These are phyloP conservation scores for Xylaria flabelliformis DNA, from an alignment of 495 filamentous ascomycete genomes.

Conservation along the genomic window DNA sequence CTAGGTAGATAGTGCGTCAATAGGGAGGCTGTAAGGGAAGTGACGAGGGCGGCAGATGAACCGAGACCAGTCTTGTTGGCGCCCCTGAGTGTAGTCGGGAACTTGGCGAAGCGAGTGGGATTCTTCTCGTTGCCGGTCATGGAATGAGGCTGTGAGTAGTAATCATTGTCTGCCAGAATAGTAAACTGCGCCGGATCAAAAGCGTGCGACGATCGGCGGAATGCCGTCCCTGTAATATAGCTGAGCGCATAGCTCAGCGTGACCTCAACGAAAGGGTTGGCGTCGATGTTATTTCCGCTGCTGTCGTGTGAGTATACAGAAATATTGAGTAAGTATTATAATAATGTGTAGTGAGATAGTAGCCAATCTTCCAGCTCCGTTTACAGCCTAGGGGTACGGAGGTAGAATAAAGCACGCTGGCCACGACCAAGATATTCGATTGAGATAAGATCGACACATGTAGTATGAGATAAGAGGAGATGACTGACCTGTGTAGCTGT, in stretches of 20 bases:
- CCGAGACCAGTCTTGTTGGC: constrained; percentile 97
- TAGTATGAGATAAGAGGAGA: constrained; percentile 12
- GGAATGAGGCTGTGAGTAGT: constrained; percentile 79
- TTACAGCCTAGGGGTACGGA: not conserved
- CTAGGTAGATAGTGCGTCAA: constrained; percentile 79
- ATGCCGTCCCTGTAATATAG: constrained; percentile 69
- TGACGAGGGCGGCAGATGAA: constrained; percentile 93
- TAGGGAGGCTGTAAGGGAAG: constrained; percentile 82
- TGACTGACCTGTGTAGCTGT: constrained; percentile 74
- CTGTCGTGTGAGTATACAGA: constrained; percentile 20
- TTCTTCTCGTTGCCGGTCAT: constrained; percentile 26
- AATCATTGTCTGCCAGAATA: constrained; percentile 93
- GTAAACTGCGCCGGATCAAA: constrained; percentile 76
- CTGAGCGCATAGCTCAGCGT: constrained; percentile 86
- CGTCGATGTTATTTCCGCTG: constrained; percentile 44
- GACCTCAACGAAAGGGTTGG: constrained; percentile 89
- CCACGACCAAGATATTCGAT: not conserved
- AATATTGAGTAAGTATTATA: not conserved
- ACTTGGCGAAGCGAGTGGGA: constrained; percentile 70
- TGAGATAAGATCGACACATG: not conserved
- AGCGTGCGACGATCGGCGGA: constrained; percentile 56
- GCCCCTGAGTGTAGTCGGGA: constrained; percentile 72
- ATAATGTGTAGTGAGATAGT: not conserved
- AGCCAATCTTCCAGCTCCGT: not conserved
- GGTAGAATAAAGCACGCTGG: no score